Conservation (phyloP, 805 yeast species). For the Wickerhamiella galacta region DNA sequence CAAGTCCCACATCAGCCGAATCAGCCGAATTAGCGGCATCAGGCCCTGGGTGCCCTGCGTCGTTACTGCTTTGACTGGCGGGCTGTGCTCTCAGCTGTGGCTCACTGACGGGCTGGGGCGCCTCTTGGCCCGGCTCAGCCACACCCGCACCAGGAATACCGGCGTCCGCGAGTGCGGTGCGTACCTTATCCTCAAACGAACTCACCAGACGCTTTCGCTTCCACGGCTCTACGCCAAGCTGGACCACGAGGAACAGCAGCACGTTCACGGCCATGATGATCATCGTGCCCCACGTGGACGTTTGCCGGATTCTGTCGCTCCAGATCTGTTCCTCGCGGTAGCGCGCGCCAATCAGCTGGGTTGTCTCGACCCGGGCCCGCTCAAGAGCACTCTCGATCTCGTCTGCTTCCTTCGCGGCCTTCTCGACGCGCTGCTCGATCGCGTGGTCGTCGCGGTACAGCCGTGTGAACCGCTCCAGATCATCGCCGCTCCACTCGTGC, state of each 20-base stretch:
- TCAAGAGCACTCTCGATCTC: constrained; percentile 32
- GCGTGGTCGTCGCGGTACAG: constrained; percentile 68
- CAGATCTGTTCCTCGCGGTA: constrained; percentile 96
- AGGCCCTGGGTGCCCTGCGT: too few relatives aligned
- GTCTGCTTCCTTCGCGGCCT: constrained; percentile 39
- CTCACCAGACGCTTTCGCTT: constrained; percentile 65
- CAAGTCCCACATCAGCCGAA: too few relatives aligned
- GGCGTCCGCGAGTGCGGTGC: constrained; percentile 16
- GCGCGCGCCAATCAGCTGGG: constrained; percentile 65
- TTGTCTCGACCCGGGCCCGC: constrained; percentile 39
- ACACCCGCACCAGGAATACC: too few relatives aligned
- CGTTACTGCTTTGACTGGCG: too few relatives aligned
- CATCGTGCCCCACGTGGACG: constrained; percentile 95
- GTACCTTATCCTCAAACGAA: constrained; percentile 70
- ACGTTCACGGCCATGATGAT: constrained; percentile 76
- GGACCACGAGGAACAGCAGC: constrained; percentile 60
- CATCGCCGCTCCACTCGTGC: constrained; percentile 60
- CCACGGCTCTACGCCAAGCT: constrained; percentile 87
- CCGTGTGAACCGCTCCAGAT: constrained; percentile 69
- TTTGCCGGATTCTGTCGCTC: constrained; percentile 90
- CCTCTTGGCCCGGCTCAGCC: neutral
- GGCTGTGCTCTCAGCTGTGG: too few relatives aligned
- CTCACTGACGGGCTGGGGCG: too few relatives aligned
- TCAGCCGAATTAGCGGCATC: too few relatives aligned
- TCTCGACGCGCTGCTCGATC: constrained; percentile 43